Evolutionary conservation across 202 grass and related monocot species (phyloP), one percentile per base, ranked within the genome.

Genomic region (Hordeum pubiflorum): DNA sequence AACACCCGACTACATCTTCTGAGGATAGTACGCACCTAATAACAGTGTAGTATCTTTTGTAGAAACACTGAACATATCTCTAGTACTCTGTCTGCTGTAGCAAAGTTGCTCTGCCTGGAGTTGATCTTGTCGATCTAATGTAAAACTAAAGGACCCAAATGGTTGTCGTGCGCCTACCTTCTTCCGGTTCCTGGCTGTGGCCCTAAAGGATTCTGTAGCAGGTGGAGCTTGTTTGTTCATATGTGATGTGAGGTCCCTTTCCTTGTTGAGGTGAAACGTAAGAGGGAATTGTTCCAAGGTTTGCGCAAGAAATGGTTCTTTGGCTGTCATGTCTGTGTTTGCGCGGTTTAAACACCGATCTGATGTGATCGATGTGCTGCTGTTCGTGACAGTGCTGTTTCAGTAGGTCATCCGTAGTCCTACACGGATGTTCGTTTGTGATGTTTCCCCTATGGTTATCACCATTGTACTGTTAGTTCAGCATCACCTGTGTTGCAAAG

Each of bases 1-100:
- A 50, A 72, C 29, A 10, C 92, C 86, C 0, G 82, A 85, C 27
- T 98, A 93, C 58, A 91, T 94, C 76, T 98, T 94, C 86, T 94
- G 61, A 91, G 57, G 31, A 43, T 29, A 33, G 3, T 41, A 60
- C 46, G 1, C 33, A 29, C 69, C 29, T 62, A 61, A 60, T 79
- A 29, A 33, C 80, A 17, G 6, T 72, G 15, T 46, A 36, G 15
- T 38, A 23, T 43, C 3, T 48, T 18, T 2, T 31, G 27, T 77
- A 23, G 44, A 44, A 38, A 58, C n/a, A 37, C 57, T 4, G n/a
- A 54, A 18, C 43, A 32, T 64, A 13, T 24, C 52, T 63, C 0
- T 10, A 13, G 37, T 58, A 15, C 41, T 36, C 56, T 44, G 21
- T 33, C 50, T 46, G n/a, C 9, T 64, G 71, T 22, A 32, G 34